Base-by-base conservation (phyloP, 495 filamentous ascomycete genomes). In the Acidomyces sp. region DNA sequence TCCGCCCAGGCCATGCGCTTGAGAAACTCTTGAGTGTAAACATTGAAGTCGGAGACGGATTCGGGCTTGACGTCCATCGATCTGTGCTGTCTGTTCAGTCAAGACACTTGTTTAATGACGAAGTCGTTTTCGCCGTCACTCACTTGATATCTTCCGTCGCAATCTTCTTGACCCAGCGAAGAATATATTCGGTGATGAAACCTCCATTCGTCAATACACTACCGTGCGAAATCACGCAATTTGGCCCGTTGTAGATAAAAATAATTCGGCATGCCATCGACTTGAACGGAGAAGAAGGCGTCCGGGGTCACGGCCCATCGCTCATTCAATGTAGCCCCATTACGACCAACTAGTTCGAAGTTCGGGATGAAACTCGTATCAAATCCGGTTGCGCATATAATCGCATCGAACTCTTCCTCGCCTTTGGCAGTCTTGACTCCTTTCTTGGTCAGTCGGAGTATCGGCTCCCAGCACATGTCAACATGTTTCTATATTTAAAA, bases 331-430 rank as follows among this genome's bases (percentile, higher is more conserved):
- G 50, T 44, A 22, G 29, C 37, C 29, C 58, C 54, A 16, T 30
- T 29, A 4, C 63, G 63, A 1, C 66, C 65, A 10, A 70, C 48
- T 31, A 62, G 59, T 5, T 62, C 54, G 57, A 75, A 74, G 16
- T 62, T 63, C 0, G 68, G 69, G 9, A 56, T 54, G 45, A 59
- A 70, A 7, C 61, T 57, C 5, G 66, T 71, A 39, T 74, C 58
- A 50, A 75, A 64, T 25, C 63, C 63, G 2, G 63, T 77, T 4
- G 72, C 72, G 45, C 71, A 60, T 37, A 59, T 53, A 2, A 62
- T 38, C 16, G 57, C 48, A 27, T 62, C 59, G 36, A 61, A 32
- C 5, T 52, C 45, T 20, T 54, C 36, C 1, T 57, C 47, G 16
- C 58, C 56, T 27, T 55, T 49, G 29, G 43, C 46, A 17, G 47